phyloP scores from a whole-genome alignment of 805 yeast genomes.

The Starmerella bombicola region DNA sequence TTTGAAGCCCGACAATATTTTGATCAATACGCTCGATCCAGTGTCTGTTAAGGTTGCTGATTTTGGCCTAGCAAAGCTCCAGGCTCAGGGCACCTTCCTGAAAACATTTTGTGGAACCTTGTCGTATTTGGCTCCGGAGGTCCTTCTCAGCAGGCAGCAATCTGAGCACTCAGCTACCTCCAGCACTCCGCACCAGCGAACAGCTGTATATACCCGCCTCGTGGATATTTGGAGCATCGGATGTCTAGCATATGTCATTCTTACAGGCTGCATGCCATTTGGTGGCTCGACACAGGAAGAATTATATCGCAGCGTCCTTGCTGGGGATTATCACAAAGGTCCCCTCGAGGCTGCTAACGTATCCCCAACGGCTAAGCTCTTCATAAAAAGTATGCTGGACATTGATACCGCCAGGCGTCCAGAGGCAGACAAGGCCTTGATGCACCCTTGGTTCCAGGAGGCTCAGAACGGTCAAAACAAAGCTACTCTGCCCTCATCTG shows the following conservation, averaged over 20 bases:
- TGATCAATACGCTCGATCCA: constrained; percentile 84
- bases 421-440: constrained; percentile 62
- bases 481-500: not conserved
- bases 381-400: constrained; percentile 56
- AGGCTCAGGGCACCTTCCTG: constrained; percentile 73
- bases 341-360: constrained; percentile 50
- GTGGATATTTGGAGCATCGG: constrained; percentile 99
- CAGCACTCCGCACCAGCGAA: constrained; percentile 10
- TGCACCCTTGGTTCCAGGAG: constrained; percentile 57
- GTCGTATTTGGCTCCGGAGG: constrained; percentile 96
- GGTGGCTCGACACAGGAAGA: constrained; percentile 86
- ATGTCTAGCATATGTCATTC: constrained; percentile 77
- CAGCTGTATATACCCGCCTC: constrained; percentile 50
- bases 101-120: constrained; percentile 96
- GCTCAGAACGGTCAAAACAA: not conserved
- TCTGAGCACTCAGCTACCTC: constrained; percentile 22
- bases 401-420: constrained; percentile 64
- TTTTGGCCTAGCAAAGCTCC: constrained; percentile 88
- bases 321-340: constrained; percentile 63
- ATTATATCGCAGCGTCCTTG: constrained; percentile 58
- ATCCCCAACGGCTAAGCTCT: constrained; percentile 57
- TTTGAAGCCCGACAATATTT: constrained; percentile 87
- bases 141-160: constrained; percentile 32
- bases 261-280: constrained; percentile 90
- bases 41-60: constrained; percentile 87